phyloP scores from a whole-genome alignment of 1,284 basidiomycete genomes.

The Austroboletus novae-zelandiae region DNA sequence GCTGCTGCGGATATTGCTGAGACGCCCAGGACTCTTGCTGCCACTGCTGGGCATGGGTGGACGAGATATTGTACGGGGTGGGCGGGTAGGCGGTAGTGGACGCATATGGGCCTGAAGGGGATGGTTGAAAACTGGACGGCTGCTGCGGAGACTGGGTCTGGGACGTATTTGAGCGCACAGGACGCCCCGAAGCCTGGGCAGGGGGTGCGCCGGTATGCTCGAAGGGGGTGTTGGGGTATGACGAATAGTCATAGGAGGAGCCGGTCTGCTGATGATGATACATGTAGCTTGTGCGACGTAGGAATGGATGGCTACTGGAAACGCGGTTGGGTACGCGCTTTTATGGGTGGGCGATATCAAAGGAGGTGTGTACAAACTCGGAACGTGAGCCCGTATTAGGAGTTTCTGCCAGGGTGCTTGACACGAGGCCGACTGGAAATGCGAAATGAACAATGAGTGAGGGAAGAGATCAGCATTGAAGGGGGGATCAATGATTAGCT shows the following conservation, averaged over 20 bases:
- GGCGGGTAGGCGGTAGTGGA: constrained; percentile 28
- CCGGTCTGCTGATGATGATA: constrained; percentile 48
- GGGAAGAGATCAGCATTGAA: constrained; percentile 36
- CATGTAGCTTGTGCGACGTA: constrained; percentile 31
- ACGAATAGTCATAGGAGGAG: constrained; percentile 49
- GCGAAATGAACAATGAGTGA: constrained; percentile 35
- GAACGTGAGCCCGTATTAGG: constrained; percentile 32
- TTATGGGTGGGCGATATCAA: constrained; percentile 31
- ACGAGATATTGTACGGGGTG: constrained; percentile 27
- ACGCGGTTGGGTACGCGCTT: constrained; percentile 26
- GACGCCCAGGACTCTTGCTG: constrained; percentile 35
- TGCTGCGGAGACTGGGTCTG: constrained; percentile 41
- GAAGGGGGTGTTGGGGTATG: constrained; percentile 42
- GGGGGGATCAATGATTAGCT: constrained; percentile 34
- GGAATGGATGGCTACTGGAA: constrained; percentile 13
- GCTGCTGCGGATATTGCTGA: constrained; percentile 31
- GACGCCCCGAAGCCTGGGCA: constrained; percentile 34
- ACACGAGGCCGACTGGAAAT: constrained; percentile 36
- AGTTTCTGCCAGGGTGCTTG: constrained; percentile 23
- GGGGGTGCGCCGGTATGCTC: constrained; percentile 35
- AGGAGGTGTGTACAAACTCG: constrained; percentile 28
- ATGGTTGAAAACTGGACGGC: constrained; percentile 26
- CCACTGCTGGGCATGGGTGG: constrained; percentile 35
- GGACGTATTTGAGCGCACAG: constrained; percentile 36
- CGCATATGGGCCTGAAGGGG: constrained; percentile 25